A percentile compares a stretch with the other conserved stretches of the same genome.
phyloP scores from a whole-genome alignment of 2,329 filamentous ascomycete genomes.

The Diaporthe vaccinii region DNA sequence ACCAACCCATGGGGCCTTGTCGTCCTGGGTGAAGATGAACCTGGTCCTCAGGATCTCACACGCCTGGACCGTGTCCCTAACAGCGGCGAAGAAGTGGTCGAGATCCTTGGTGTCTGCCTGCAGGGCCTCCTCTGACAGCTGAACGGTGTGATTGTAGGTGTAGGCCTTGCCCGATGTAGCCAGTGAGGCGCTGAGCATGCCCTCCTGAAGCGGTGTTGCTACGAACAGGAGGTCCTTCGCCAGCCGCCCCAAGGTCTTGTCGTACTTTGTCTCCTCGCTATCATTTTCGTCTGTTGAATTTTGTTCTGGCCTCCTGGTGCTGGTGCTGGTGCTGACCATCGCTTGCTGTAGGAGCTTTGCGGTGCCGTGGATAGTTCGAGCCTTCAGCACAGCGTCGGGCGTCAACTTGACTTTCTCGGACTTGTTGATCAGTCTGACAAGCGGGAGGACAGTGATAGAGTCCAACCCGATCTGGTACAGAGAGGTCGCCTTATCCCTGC shows the following conservation, averaged over 20 bases:
- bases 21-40: constrained; percentile 44
- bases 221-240: constrained; percentile 44
- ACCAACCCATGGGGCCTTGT: constrained; percentile 45
- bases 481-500: constrained; percentile 35
- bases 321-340: constrained; percentile 23
- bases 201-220: constrained; percentile 46
- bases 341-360: constrained; percentile 40
- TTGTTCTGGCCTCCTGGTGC: constrained; percentile 6
- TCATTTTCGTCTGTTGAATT: neutral
- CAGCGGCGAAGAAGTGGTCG: constrained; percentile 41
- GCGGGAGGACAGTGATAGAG: constrained; percentile 44
- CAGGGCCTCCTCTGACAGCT: constrained; percentile 41
- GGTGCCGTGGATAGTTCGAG: constrained; percentile 44
- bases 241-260: constrained; percentile 39
- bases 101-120: constrained; percentile 41
- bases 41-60: constrained; percentile 46
- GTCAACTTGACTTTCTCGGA: constrained; percentile 40
- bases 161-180: constrained; percentile 44
- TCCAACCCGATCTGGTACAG: constrained; percentile 45
- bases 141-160: constrained; percentile 44
- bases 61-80: constrained; percentile 43
- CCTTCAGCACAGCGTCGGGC: constrained; percentile 44
- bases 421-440: constrained; percentile 42
- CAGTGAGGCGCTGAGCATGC: constrained; percentile 46
- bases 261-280: constrained; percentile 26